These are phyloP conservation scores for Theobroma grandiflorum DNA, from an alignment of 441 rosid species.

Conservation along the genomic window DNA sequence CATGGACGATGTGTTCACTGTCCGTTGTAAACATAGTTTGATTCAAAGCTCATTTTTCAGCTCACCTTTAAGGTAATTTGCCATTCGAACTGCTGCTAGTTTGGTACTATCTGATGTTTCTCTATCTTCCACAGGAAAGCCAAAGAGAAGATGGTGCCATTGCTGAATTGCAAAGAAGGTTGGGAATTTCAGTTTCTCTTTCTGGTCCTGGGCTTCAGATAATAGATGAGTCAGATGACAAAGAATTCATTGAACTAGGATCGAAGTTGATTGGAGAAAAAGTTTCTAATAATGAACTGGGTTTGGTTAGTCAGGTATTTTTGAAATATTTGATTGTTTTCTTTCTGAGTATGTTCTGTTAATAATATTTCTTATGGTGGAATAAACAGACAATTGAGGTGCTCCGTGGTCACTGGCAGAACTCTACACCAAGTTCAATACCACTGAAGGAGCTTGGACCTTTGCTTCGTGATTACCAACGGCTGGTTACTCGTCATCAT, in stretches of 20 bases:
- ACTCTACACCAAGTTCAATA: slow-evolving; percentile 58
- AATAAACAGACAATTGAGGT: slow-evolving; percentile 61
- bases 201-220: slow-evolving; percentile 55
- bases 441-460: slow-evolving; percentile 83
- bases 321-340: slow-evolving; percentile 27
- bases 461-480: slow-evolving; percentile 90
- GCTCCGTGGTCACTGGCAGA: slow-evolving; percentile 86
- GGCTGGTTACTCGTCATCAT: slow-evolving; percentile 57
- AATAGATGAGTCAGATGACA: slow-evolving; percentile 74
- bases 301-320: slow-evolving; percentile 42
- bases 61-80: background rate
- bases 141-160: slow-evolving; percentile 57
- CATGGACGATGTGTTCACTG: background rate
- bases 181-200: slow-evolving; percentile 63
- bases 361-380: slow-evolving; percentile 28
- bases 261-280: slow-evolving; percentile 54
- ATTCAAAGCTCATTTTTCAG: background rate
- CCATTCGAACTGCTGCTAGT: background rate
- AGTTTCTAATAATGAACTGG: slow-evolving; percentile 55
- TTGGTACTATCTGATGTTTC: slow-evolving; percentile 14
- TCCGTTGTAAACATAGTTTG: background rate
- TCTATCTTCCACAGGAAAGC: slow-evolving; percentile 57
- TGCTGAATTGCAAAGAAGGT: slow-evolving; percentile 66
- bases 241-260: slow-evolving; percentile 80
- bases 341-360: slow-evolving; percentile 13